Conservation (phyloP, 768 basidiomycete genomes). For the Calocybe indica region DNA sequence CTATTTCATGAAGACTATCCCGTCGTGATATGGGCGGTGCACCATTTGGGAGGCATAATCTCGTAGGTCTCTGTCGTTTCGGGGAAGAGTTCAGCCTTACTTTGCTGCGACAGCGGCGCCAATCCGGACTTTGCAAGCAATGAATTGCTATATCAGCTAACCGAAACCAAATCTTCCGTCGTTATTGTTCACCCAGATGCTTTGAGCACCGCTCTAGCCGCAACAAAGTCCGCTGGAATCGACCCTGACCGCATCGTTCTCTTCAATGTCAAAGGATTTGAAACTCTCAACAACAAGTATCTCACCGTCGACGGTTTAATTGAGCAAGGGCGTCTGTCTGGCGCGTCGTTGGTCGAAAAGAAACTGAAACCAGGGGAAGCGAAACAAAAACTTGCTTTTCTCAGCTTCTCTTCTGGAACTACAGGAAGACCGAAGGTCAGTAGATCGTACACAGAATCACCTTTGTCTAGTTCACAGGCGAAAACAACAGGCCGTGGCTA, state of each 20-base stretch:
- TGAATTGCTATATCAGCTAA: conserved; percentile 53
- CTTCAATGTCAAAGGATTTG: conserved; percentile 25
- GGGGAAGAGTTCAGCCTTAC: background rate
- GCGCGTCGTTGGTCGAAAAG: conserved; percentile 40
- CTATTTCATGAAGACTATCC: conserved; percentile 37
- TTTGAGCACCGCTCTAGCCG: conserved; percentile 34
- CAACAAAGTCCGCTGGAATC: conserved; percentile 31
- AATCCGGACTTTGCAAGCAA: conserved; percentile 51
- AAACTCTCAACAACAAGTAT: conserved; percentile 5
- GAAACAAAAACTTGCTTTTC: conserved; percentile 62
- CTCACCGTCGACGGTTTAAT: conserved; percentile 43
- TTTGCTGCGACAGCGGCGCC: conserved; percentile 35
- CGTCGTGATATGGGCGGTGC: conserved; percentile 49
- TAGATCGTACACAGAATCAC: background rate
- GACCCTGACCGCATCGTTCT: conserved; percentile 36
- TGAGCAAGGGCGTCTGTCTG: conserved; percentile 35
- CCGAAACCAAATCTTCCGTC: conserved; percentile 39
- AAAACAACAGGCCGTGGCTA: conserved; percentile 44
- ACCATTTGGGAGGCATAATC: conserved; percentile 50
- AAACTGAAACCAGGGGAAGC: conserved; percentile 52
- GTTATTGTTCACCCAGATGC: conserved; percentile 43
- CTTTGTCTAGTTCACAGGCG: too few relatives aligned
- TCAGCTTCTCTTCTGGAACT: conserved; percentile 70
- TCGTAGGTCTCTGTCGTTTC: conserved; percentile 33
- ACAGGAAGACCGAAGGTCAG: conserved; percentile 68